Conservation (phyloP, 2,329 filamentous ascomycete species). For the Hypoxylon sp. region DNA sequence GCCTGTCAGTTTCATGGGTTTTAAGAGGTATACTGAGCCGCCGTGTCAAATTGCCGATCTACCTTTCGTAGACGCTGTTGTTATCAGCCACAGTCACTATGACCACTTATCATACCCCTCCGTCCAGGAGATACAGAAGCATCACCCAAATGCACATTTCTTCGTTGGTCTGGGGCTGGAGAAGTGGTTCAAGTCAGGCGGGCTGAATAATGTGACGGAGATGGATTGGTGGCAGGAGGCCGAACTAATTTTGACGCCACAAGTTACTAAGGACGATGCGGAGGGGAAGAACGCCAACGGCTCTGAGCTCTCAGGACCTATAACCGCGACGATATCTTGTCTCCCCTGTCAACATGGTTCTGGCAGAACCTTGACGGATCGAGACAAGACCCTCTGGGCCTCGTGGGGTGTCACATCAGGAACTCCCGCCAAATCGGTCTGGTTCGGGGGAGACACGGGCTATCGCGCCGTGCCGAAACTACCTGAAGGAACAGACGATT, state of each 20-base stretch:
- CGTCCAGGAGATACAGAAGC: slow-evolving; percentile 77
- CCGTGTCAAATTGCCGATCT: slow-evolving; percentile 85
- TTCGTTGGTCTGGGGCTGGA: slow-evolving; percentile 89
- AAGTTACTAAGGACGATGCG: slow-evolving; percentile 46
- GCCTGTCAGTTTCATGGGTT: slow-evolving; percentile 78
- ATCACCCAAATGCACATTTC: slow-evolving; percentile 85
- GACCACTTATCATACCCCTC: slow-evolving; percentile 89
- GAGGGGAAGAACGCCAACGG: slow-evolving; percentile 51
- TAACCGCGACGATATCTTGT: slow-evolving; percentile 81
- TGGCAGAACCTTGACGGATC: slow-evolving; percentile 77
- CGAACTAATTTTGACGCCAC: slow-evolving; percentile 73
- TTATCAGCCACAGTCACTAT: slow-evolving; percentile 94
- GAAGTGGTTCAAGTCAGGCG: slow-evolving; percentile 81
- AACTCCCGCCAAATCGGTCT: slow-evolving; percentile 76
- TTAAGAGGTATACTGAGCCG: slow-evolving; percentile 82
- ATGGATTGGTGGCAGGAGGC: slow-evolving; percentile 95
- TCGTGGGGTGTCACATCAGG: slow-evolving; percentile 86
- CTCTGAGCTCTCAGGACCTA: slow-evolving; percentile 60
- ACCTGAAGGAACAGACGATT: slow-evolving; percentile 76
- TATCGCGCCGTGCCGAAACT: slow-evolving; percentile 83
- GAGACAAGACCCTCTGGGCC: slow-evolving; percentile 84
- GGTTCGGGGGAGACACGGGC: slow-evolving; percentile 91
- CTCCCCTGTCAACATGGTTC: slow-evolving; percentile 89
- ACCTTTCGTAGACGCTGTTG: slow-evolving; percentile 80
- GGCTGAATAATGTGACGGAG: slow-evolving; percentile 85